These are phyloP conservation scores for Piloderma croceum DNA, from an alignment of 768 basidiomycete genomes.

Conservation along the genomic window DNA sequence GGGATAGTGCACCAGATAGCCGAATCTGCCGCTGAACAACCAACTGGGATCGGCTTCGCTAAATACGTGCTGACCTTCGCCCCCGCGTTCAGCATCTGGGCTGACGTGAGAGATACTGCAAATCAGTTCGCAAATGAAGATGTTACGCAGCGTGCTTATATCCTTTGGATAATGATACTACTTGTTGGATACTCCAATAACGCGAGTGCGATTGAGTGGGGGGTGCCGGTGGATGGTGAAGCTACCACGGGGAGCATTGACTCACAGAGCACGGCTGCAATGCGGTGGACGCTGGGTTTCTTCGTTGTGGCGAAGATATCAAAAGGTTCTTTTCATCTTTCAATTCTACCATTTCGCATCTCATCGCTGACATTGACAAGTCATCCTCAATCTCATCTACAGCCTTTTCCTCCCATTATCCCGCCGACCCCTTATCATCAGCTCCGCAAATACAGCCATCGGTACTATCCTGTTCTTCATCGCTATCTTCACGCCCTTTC, in stretches of 20 bases:
- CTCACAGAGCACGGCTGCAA: conserved; percentile 6
- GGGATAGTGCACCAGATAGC: conserved; percentile 28
- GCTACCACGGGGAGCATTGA: background rate
- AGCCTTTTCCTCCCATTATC: conserved; percentile 12
- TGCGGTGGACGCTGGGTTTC: conserved; percentile 17
- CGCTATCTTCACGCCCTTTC: conserved; percentile 14
- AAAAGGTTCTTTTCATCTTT: conserved; percentile 5
- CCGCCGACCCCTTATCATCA: conserved; percentile 7
- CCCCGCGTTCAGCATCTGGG: conserved; percentile 28
- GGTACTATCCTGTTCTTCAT: conserved; percentile 10
- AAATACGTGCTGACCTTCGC: conserved; percentile 19
- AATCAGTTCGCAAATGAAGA: conserved; percentile 29
- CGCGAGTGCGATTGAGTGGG: conserved; percentile 23
- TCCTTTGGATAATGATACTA: conserved; percentile 25
- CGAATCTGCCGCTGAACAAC: conserved; percentile 22
- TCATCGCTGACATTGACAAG: too few relatives aligned
- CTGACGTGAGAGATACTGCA: conserved; percentile 24
- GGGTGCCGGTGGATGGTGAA: conserved; percentile 1
- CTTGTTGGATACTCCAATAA: conserved; percentile 30
- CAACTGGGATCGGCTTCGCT: conserved; percentile 15
- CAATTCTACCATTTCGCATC: too few relatives aligned
- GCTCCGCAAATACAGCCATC: conserved; percentile 4
- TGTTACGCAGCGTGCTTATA: conserved; percentile 23
- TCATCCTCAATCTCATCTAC: conserved; percentile 12
- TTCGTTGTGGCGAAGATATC: conserved; percentile 16